These are phyloP conservation scores for Oxytropis ochrocephala DNA, from an alignment of 306 rosid species.

Conservation along the genomic window DNA sequence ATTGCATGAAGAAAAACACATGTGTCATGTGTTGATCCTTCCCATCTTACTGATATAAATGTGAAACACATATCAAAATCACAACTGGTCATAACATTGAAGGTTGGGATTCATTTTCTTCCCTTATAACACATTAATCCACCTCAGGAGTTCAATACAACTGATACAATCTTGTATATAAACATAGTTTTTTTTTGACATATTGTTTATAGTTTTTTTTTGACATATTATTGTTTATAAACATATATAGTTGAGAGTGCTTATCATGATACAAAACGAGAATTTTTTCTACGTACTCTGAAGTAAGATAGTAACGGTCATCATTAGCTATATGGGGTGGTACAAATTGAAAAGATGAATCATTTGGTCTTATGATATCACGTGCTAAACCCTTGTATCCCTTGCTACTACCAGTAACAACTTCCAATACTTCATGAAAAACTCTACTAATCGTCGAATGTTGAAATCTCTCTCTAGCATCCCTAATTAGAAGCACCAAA, in stretches of 20 bases:
- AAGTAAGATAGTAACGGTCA: too few species aligned
- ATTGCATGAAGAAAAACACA: background rate
- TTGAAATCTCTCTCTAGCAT: too few species aligned
- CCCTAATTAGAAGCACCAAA: too few species aligned
- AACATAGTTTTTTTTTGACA: too few species aligned
- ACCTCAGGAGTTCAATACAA: background rate
- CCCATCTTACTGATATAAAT: background rate
- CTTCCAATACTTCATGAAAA: background rate
- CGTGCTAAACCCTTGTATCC: background rate
- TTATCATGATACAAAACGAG: background rate
- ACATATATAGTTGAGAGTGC: too few species aligned
- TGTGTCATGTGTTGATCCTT: background rate
- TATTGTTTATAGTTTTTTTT: too few species aligned
- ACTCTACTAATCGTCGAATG: background rate
- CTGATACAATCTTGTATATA: background rate
- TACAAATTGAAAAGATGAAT: too few species aligned
- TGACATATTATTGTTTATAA: too few species aligned
- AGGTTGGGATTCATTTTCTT: background rate
- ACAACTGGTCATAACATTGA: background rate
- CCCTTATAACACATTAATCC: background rate
- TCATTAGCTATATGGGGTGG: too few species aligned
- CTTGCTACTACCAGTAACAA: background rate
- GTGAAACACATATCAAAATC: background rate
- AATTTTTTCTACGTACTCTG: background rate
- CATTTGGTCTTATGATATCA: background rate